Evolutionary conservation across 257 asterid genomes (phyloP).

Genomic region (Linaria vulgaris): DNA sequence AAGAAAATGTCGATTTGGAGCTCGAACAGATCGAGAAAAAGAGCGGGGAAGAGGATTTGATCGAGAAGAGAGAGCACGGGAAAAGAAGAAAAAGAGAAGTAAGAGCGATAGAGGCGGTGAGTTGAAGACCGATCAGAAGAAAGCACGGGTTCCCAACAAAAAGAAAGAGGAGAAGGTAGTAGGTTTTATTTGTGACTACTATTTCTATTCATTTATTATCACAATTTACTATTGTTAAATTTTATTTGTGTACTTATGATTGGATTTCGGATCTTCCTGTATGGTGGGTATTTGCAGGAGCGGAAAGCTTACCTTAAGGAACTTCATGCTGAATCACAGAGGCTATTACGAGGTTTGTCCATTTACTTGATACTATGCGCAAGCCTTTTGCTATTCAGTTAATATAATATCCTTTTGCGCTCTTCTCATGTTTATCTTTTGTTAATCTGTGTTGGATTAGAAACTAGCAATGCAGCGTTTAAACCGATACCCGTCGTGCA

Average conservation of each 20-base stretch:
- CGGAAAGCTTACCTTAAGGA: constrained; percentile 58
- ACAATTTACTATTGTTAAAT: background rate
- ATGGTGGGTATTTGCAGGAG: constrained; percentile 47
- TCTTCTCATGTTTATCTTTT: constrained; percentile 4
- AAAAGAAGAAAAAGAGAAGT: constrained; percentile 42
- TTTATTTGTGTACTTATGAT: background rate
- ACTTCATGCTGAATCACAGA: constrained; percentile 92
- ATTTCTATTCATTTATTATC: constrained; percentile 4
- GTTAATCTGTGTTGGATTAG: constrained; percentile 35
- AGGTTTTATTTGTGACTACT: background rate
- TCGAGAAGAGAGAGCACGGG: constrained; percentile 29
- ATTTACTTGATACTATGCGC: background rate
- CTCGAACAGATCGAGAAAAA: constrained; percentile 25
- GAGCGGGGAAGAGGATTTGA: constrained; percentile 18
- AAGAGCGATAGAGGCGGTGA: constrained; percentile 32
- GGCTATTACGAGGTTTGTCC: constrained; percentile 65
- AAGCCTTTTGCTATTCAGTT: background rate
- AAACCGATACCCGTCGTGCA: constrained; percentile 63
- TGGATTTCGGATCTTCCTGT: constrained; percentile 5
- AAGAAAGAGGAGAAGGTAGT: constrained; percentile 71
- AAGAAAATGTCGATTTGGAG: constrained; percentile 20
- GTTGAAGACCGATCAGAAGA: constrained; percentile 24
- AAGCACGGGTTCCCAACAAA: constrained; percentile 34
- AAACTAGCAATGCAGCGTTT: constrained; percentile 71
- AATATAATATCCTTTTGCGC: background rate